Evolutionary conservation across 441 rosid species (phyloP).

Genomic region (Bocquillonia castaneifolia): DNA sequence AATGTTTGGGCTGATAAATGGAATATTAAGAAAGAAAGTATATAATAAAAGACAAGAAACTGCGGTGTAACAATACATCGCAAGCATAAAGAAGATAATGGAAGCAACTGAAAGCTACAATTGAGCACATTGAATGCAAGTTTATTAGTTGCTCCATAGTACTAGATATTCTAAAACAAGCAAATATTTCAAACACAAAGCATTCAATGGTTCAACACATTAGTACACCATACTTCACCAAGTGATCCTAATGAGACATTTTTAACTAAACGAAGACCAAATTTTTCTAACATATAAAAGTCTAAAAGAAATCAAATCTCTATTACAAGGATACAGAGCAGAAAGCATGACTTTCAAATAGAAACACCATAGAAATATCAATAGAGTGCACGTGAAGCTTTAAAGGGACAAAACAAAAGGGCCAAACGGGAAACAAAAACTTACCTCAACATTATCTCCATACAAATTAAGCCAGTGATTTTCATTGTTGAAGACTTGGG

Average conservation of each 20-base stretch:
- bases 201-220: not conserved
- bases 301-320: not conserved
- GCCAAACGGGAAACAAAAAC: slow-evolving; percentile 21
- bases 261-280: not conserved
- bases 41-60: not conserved
- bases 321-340: not conserved
- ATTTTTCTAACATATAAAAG: not conserved
- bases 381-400: not conserved
- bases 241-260: not conserved
- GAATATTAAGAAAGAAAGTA: not conserved
- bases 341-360: not conserved
- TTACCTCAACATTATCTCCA: slow-evolving; percentile 96
- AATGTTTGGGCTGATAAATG: not conserved
- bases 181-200: not conserved
- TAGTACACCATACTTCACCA: not conserved
- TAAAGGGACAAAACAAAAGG: slow-evolving; percentile 7
- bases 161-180: not conserved
- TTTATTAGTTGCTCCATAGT: not conserved
- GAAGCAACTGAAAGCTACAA: not conserved
- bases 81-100: not conserved
- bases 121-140: not conserved
- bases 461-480: slow-evolving; percentile 88
- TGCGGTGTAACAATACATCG: not conserved
- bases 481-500: slow-evolving; percentile 96
- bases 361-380: not conserved